Evolutionary conservation across 192 early-diverging fungal species (phyloP).

Genomic region (Tieghemiomyces parasiticus): DNA sequence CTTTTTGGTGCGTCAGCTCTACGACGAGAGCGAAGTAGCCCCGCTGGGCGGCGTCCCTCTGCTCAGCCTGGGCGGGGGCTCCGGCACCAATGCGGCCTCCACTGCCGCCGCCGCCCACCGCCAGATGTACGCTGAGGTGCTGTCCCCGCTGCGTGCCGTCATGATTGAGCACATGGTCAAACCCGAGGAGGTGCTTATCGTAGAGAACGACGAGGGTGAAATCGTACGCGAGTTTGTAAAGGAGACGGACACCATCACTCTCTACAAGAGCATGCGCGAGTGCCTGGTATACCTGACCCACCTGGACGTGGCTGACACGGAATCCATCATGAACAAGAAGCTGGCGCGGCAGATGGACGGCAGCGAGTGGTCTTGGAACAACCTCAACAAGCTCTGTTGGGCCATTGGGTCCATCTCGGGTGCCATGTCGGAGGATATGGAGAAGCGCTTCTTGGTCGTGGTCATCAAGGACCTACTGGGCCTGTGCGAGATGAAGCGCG

Average conservation of each 20-base stretch:
- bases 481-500: slow-evolving; percentile 92
- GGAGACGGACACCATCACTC: slow-evolving; percentile 92
- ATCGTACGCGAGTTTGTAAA: slow-evolving; percentile 95
- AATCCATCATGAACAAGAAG: slow-evolving; percentile 92
- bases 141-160: slow-evolving; percentile 75
- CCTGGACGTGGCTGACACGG: slow-evolving; percentile 86
- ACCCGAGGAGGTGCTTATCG: slow-evolving; percentile 95
- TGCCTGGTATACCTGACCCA: slow-evolving; percentile 95
- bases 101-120: slow-evolving; percentile 40
- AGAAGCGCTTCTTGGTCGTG: slow-evolving; percentile 93
- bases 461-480: slow-evolving; percentile 97
- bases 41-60: slow-evolving; percentile 33
- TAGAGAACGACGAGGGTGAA: slow-evolving; percentile 98
- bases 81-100: slow-evolving; percentile 17
- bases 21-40: slow-evolving; percentile 62
- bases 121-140: slow-evolving; percentile 67
- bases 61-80: slow-evolving; percentile 37
- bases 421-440: slow-evolving; percentile 91
- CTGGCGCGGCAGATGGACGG: slow-evolving; percentile 87
- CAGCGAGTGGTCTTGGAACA: slow-evolving; percentile 95
- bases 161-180: slow-evolving; percentile 99
- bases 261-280: slow-evolving; percentile 98
- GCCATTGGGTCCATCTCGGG: slow-evolving; percentile 97
- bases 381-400: slow-evolving; percentile 98
- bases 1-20: slow-evolving; percentile 73